Evolutionary conservation across 2,329 filamentous ascomycete genomes (phyloP).

Genomic region (Calonectria montana): DNA sequence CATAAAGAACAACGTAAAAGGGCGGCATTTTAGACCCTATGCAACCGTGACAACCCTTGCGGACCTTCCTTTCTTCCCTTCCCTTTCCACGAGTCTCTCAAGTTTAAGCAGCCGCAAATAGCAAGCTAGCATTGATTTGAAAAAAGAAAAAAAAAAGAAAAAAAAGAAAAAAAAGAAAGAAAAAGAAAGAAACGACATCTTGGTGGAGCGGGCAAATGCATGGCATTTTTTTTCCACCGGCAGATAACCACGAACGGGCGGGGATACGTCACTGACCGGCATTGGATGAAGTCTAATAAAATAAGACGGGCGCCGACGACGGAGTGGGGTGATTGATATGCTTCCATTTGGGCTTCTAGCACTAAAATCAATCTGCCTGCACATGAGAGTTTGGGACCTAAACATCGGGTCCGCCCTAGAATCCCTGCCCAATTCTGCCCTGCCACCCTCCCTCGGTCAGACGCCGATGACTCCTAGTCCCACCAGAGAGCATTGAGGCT

Average conservation of each 20-base stretch:
- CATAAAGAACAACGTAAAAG: too few relatives aligned
- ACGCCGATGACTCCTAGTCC: conserved; percentile 9
- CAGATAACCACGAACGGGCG: conserved; percentile 23
- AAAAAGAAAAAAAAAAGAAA: neutral
- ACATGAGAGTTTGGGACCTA: neutral
- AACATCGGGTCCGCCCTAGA: neutral
- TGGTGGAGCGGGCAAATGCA: conserved; percentile 18
- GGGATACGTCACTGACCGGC: conserved; percentile 18
- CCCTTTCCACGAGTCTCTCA: too few relatives aligned
- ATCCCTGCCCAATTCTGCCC: conserved; percentile 1
- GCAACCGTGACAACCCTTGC: too few relatives aligned
- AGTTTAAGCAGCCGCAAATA: neutral
- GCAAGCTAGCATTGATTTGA: neutral
- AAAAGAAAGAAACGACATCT: neutral
- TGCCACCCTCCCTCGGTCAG: neutral
- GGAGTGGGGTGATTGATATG: conserved; percentile 13
- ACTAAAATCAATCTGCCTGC: conserved; percentile 6
- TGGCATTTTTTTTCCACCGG: conserved; percentile 19
- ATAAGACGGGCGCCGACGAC: conserved; percentile 5
- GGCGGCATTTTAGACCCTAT: too few relatives aligned
- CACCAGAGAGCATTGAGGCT: conserved; percentile 11
- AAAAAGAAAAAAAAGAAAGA: neutral
- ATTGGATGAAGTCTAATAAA: conserved; percentile 19
- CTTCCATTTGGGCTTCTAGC: conserved; percentile 21
- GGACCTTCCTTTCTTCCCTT: too few relatives aligned